A percentile compares a stretch with the other conserved stretches of the same genome.
Evolutionary conservation across 768 basidiomycete species (phyloP).

Genomic region (Coprinellus micaceus): DNA sequence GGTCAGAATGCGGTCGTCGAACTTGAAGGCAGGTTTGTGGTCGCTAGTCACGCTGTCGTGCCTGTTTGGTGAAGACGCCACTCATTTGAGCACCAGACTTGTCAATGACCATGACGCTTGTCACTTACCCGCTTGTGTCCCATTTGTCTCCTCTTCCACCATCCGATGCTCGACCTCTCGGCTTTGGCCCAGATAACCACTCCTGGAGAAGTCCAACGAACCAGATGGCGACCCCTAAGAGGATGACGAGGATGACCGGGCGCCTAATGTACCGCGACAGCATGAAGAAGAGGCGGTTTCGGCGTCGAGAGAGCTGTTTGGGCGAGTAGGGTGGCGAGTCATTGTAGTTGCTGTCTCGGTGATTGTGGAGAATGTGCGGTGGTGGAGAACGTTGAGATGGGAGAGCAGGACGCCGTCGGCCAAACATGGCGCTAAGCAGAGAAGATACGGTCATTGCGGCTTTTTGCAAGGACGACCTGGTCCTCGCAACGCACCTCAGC

Average conservation of each 20-base stretch:
- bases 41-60: not conserved
- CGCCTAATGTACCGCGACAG: conserved; percentile 3
- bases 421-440: not conserved
- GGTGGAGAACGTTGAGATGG: not conserved
- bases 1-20: not conserved
- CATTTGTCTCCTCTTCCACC: not conserved
- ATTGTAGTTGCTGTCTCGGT: not conserved
- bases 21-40: not conserved
- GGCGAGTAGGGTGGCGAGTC: not conserved
- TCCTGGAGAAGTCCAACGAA: not conserved
- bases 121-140: not conserved
- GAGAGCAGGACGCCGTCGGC: not conserved
- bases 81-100: no score
- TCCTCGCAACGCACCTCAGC: no score
- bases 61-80: not conserved
- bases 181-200: not conserved
- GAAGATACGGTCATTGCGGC: not conserved
- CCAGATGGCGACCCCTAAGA: not conserved
- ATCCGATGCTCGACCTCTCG: not conserved
- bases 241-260: conserved; percentile 5
- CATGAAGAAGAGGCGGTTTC: not conserved
- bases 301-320: not conserved
- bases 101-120: not conserved
- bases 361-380: not conserved
- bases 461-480: no score